phyloP scores from a whole-genome alignment of 2,329 filamentous ascomycete genomes.

The Nothophaeocryptopus gaeumannii region DNA sequence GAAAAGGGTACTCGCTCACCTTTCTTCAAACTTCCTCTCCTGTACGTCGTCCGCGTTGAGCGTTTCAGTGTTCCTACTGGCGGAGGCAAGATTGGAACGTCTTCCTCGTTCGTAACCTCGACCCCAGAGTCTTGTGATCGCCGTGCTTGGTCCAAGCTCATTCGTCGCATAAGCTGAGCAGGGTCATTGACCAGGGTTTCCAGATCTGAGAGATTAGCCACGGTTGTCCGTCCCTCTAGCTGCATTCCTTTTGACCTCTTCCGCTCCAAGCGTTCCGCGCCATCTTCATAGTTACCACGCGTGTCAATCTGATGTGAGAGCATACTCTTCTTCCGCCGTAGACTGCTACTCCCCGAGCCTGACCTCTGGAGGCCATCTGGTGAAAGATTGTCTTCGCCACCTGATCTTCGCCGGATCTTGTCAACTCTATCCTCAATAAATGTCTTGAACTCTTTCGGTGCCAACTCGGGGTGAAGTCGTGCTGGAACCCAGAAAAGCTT shows the following conservation, averaged over 20 bases:
- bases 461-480: slow-evolving; percentile 87
- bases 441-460: slow-evolving; percentile 92
- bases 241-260: slow-evolving; percentile 60
- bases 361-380: slow-evolving; percentile 57
- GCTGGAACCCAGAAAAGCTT: slow-evolving; percentile 94
- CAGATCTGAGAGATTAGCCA: slow-evolving; percentile 61
- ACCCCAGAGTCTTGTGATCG: slow-evolving; percentile 34
- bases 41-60: slow-evolving; percentile 88
- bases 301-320: slow-evolving; percentile 86
- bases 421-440: slow-evolving; percentile 93
- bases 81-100: slow-evolving; percentile 79
- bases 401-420: slow-evolving; percentile 79
- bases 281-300: slow-evolving; percentile 73
- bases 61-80: slow-evolving; percentile 74
- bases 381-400: slow-evolving; percentile 61
- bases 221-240: slow-evolving; percentile 54
- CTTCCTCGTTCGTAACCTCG: slow-evolving; percentile 52
- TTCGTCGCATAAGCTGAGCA: slow-evolving; percentile 64
- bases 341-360: slow-evolving; percentile 56
- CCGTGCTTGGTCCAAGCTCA: slow-evolving; percentile 55
- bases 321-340: slow-evolving; percentile 92
- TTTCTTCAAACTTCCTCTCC: slow-evolving; percentile 79
- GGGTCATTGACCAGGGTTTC: slow-evolving; percentile 83
- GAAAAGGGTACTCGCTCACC: slow-evolving; percentile 73
- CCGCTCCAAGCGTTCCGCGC: slow-evolving; percentile 73